Conservation (phyloP, 2,329 filamentous ascomycete genomes). For the Talaromyces sp. region DNA sequence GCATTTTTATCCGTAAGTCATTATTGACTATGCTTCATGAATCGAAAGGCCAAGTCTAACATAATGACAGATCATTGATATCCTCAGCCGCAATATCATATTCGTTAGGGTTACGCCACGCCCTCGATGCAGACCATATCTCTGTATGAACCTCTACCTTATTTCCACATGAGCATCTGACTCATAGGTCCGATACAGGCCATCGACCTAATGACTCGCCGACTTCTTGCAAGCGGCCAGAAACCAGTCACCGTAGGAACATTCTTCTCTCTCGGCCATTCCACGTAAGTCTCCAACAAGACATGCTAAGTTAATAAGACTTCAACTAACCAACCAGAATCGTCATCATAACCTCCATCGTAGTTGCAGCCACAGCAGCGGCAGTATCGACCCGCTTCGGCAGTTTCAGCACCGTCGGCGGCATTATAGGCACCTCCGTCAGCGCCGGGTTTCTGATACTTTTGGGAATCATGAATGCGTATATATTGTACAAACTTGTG, state of each 20-base stretch:
- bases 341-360: conserved; percentile 83
- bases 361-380: conserved; percentile 85
- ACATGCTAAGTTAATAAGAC: neutral
- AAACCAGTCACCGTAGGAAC: conserved; percentile 88
- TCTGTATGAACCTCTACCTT: conserved; percentile 42
- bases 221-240: conserved; percentile 80
- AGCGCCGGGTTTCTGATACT: conserved; percentile 79
- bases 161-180: neutral
- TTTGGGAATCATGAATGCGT: conserved; percentile 77
- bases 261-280: conserved; percentile 91
- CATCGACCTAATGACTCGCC: conserved; percentile 91
- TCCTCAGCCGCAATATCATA: conserved; percentile 82
- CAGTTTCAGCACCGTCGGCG: conserved; percentile 73
- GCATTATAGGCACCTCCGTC: conserved; percentile 84
- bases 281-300: conserved; percentile 53
- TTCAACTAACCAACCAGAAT: conserved; percentile 47
- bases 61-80: conserved; percentile 55
- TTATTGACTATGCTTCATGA: neutral
- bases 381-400: conserved; percentile 79
- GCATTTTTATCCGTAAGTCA: conserved; percentile 38
- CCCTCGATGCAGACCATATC: conserved; percentile 95
- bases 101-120: conserved; percentile 84
- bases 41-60: no score
- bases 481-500: conserved; percentile 78
- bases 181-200: conserved; percentile 46